Base-by-base conservation (phyloP, 139 green algal genomes). In the Pedinophyceae sp. region DNA sequence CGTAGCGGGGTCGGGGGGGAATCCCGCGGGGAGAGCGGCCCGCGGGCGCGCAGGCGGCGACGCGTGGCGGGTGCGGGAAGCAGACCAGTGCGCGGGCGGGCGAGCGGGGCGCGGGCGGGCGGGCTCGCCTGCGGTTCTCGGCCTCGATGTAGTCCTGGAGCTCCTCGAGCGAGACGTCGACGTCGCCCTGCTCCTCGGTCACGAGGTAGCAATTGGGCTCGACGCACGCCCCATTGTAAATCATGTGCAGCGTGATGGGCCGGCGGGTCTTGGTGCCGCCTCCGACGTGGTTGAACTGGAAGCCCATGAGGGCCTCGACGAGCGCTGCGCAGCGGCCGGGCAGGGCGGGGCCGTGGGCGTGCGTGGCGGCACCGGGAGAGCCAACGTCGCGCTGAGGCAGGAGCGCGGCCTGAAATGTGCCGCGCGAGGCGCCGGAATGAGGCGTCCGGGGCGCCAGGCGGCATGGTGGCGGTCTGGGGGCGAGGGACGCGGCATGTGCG, bases 211-310 rank as follows among this genome's bases (percentile, higher is more conserved):
- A 97, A n/a, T 67, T 53, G 3, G 84, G 84, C 63, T 82, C 68
- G 23, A 75, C 64, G 64, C 80, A 92, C 1, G 70, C 62, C 2
- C 60, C 53, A 58, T 95, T 90, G 74, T 95, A 95, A 69, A 93
- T 91, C 88, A 97, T 97, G 65, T 97, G 80, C 52, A 97, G 77
- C 3, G 83, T 84, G 62, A 97, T 94, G 28, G 88, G 88, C 3
- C 88, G 69, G 13, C 88, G 67, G 3, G 88, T 97, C 66, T 95
- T 97, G 34, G 88, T 97, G 52, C 88, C 88, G 3, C 88, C 88
- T 1, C 88, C 88, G 4, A 97, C 88, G 56, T 90, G 79, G 68
- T 97, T 97, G 76, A 97, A 97, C 72, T 97, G 84, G 70, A 95
- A 94, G 5, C 84, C 87, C 86, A 97, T 95, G 24, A 97, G 69